phyloP scores from a whole-genome alignment of 352 stramenopile species.

The Saprolegnia parasitica region DNA sequence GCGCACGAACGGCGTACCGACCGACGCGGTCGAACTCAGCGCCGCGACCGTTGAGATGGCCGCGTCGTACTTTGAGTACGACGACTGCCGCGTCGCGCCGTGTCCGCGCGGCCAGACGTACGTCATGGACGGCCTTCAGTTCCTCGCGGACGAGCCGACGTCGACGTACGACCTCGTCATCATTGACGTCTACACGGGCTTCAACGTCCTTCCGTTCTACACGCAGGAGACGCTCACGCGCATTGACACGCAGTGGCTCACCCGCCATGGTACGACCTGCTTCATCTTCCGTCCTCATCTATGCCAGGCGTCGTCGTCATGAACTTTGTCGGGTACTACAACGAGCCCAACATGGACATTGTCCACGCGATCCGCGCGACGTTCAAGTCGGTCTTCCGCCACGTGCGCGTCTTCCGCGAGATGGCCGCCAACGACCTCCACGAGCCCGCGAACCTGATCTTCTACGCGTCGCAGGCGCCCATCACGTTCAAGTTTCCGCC shows the following conservation, averaged over 20 bases:
- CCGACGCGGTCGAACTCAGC: conserved; percentile 77
- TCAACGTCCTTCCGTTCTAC: conserved; percentile 26
- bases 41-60: conserved; percentile 55
- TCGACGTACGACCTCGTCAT: conserved; percentile 53
- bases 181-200: conserved; percentile 59
- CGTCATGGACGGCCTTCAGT: conserved; percentile 59
- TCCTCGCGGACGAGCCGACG: conserved; percentile 37
- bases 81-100: conserved; percentile 39
- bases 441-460: conserved; percentile 62
- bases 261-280: not conserved
- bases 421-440: conserved; percentile 41
- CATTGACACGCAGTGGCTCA: conserved; percentile 12
- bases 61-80: conserved; percentile 66
- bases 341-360: conserved; percentile 43
- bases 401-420: conserved; percentile 51
- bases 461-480: conserved; percentile 63
- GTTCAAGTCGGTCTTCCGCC: conserved; percentile 53
- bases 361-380: conserved; percentile 68
- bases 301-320: conserved; percentile 54
- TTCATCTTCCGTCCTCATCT: not conserved
- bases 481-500: conserved; percentile 60
- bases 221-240: conserved; percentile 4
- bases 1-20: conserved; percentile 51
- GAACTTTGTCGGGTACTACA: conserved; percentile 73
- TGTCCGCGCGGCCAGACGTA: conserved; percentile 53